These are phyloP conservation scores for Cryphonectria parasitica DNA, from an alignment of 2,329 filamentous ascomycete genomes.

Conservation along the genomic window DNA sequence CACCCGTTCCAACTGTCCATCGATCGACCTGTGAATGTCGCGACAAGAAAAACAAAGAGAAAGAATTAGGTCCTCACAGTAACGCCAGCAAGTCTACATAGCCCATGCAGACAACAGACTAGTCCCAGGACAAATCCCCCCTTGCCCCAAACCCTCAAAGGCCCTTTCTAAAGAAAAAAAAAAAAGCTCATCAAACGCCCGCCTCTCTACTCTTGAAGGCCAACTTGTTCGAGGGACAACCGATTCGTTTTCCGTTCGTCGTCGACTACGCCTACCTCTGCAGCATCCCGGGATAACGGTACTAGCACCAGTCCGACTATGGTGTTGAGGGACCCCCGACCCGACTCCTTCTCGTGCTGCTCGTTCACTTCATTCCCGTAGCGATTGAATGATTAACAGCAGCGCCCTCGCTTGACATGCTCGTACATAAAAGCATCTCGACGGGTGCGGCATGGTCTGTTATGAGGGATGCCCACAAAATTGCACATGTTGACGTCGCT, in stretches of 20 bases:
- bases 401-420: neutral
- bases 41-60: neutral
- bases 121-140: neutral
- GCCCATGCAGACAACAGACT: neutral
- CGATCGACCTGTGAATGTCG: neutral
- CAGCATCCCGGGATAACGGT: neutral
- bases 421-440: neutral
- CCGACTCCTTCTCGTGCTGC: neutral
- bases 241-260: neutral
- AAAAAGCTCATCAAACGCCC: neutral
- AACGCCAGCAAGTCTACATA: slow-evolving; percentile 1
- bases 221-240: neutral
- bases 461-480: neutral
- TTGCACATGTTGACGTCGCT: neutral
- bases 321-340: neutral
- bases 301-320: neutral
- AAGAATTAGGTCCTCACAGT: neutral
- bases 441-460: neutral
- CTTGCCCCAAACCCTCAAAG: too few relatives aligned
- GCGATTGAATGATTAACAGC: neutral
- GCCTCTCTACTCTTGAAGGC: neutral
- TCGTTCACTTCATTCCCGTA: neutral
- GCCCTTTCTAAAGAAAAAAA: neutral
- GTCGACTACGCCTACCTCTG: neutral
- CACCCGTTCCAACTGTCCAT: neutral